Evolutionary conservation across 164 flowering plant genomes (phyloP).

Genomic region (Annona cherimola): DNA sequence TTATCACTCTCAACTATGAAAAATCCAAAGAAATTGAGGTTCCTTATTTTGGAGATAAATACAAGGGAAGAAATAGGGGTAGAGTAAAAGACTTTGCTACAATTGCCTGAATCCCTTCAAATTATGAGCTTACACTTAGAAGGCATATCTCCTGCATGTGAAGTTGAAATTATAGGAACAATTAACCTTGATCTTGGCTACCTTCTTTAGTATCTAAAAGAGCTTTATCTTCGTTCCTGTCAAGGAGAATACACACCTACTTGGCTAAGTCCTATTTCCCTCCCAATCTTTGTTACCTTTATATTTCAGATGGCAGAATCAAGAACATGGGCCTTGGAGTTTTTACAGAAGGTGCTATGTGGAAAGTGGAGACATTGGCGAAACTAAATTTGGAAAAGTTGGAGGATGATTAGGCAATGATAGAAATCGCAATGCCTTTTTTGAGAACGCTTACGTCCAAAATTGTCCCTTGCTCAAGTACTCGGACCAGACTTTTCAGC

Average conservation of each 20-base stretch:
- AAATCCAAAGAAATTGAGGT: too few species aligned
- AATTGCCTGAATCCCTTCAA: background rate
- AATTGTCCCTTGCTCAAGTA: background rate
- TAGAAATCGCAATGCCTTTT: background rate
- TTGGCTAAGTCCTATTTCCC: background rate
- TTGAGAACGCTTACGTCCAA: background rate
- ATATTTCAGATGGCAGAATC: background rate
- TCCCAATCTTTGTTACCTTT: background rate
- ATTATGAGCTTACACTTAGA: background rate
- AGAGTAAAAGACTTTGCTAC: background rate
- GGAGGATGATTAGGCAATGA: background rate
- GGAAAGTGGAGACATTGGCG: background rate
- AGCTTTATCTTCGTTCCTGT: background rate
- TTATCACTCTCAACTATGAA: background rate
- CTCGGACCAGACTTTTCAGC: background rate
- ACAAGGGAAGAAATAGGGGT: background rate
- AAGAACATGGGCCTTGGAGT: background rate
- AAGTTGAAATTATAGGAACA: background rate
- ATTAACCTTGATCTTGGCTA: background rate
- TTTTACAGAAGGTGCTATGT: background rate
- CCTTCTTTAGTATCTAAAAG: background rate
- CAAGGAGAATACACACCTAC: background rate
- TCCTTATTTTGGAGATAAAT: background rate
- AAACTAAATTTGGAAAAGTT: background rate
- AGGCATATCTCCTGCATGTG: background rate